Evolutionary conservation across 2,329 filamentous ascomycete genomes (phyloP).

Genomic region (Neurospora sp.): DNA sequence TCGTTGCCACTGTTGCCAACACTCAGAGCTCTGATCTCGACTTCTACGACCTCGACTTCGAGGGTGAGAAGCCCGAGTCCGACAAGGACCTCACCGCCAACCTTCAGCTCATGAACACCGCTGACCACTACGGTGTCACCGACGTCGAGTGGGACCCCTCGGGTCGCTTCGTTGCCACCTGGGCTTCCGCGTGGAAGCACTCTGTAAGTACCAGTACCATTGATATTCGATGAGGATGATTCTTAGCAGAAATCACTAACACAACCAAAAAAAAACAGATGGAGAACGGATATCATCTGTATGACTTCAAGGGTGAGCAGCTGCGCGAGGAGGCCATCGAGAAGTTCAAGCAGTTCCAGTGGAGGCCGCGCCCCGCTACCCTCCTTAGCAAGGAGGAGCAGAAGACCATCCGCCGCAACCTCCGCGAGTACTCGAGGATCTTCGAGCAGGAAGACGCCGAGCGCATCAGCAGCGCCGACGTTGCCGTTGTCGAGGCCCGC

Average conservation of each 20-base stretch:
- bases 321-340: constrained; percentile 88
- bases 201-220: constrained; percentile 56
- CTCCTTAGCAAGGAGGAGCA: constrained; percentile 94
- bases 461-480: constrained; percentile 86
- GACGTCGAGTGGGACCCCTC: constrained; percentile 98
- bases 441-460: constrained; percentile 95
- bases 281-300: constrained; percentile 98
- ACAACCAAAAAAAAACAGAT: constrained; percentile 47
- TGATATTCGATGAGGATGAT: not conserved
- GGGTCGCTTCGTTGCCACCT: constrained; percentile 86
- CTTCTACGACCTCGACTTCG: constrained; percentile 96
- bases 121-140: constrained; percentile 94
- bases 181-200: constrained; percentile 93
- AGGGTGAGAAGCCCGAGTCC: constrained; percentile 86
- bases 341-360: constrained; percentile 95
- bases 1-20: constrained; percentile 86
- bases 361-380: constrained; percentile 86
- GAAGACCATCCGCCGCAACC: constrained; percentile 95
- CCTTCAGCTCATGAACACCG: constrained; percentile 85
- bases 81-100: constrained; percentile 95
- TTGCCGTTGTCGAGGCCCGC: constrained; percentile 83
- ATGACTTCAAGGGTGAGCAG: constrained; percentile 87
- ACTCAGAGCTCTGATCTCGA: constrained; percentile 92
- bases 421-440: constrained; percentile 87
- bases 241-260: constrained; percentile 4